Evolutionary conservation across 352 stramenopile genomes (phyloP).

Genomic region (Discostella stelligera): DNA sequence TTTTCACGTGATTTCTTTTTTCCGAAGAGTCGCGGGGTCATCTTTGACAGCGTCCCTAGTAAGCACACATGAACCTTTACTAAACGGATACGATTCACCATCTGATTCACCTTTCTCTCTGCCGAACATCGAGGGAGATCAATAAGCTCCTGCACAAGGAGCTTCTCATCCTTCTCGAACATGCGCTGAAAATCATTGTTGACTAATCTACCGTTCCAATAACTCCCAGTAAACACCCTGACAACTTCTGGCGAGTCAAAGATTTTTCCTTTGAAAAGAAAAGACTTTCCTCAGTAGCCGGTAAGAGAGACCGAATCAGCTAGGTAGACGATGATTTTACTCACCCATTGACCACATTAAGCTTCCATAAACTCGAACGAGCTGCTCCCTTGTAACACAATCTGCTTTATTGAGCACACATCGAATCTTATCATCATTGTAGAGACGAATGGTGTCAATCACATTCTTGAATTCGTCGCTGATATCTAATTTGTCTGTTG

Average conservation of each 20-base stretch:
- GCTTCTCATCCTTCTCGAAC: slow-evolving; percentile 93
- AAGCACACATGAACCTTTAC: slow-evolving; percentile 91
- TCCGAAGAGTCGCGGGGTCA: slow-evolving; percentile 91
- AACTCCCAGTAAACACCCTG: slow-evolving; percentile 94
- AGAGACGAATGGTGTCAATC: slow-evolving; percentile 89
- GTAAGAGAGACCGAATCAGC: background rate
- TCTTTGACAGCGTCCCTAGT: slow-evolving; percentile 86
- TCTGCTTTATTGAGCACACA: slow-evolving; percentile 97
- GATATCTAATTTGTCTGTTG: slow-evolving; percentile 94
- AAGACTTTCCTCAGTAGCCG: background rate
- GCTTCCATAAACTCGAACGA: slow-evolving; percentile 93
- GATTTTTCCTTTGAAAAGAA: slow-evolving; percentile 16
- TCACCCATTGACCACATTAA: slow-evolving; percentile 97
- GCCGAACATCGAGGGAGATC: slow-evolving; percentile 83
- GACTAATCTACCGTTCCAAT: slow-evolving; percentile 87
- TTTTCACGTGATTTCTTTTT: slow-evolving; percentile 90
- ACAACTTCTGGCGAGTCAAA: slow-evolving; percentile 74
- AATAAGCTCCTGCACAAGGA: slow-evolving; percentile 91
- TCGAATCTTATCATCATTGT: slow-evolving; percentile 94
- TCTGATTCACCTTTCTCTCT: slow-evolving; percentile 86
- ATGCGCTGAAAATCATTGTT: slow-evolving; percentile 85
- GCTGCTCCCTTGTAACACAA: slow-evolving; percentile 90
- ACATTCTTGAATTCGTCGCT: slow-evolving; percentile 95
- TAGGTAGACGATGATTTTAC: background rate
- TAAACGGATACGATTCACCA: slow-evolving; percentile 93